phyloP scores from a whole-genome alignment of 768 basidiomycete genomes.

The Lanmaoa rubissima region DNA sequence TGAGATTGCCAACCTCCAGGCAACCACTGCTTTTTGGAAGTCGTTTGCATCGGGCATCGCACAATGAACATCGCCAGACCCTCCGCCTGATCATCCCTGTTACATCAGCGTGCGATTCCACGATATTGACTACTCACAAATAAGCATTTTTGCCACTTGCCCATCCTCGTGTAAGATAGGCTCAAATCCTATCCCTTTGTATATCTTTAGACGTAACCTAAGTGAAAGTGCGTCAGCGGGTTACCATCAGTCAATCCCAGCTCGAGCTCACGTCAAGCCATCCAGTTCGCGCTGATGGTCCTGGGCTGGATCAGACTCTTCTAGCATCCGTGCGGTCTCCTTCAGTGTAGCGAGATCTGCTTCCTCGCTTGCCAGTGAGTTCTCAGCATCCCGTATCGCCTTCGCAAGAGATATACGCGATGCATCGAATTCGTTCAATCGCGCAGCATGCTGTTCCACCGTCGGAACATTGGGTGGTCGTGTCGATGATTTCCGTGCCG shows the following conservation, averaged over 20 bases:
- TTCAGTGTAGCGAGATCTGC: constrained; percentile 67
- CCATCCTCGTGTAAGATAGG: constrained; percentile 57
- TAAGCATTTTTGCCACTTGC: constrained; percentile 55
- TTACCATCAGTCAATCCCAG: not conserved
- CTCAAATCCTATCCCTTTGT: constrained; percentile 70
- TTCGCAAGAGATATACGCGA: constrained; percentile 66
- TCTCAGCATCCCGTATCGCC: constrained; percentile 71
- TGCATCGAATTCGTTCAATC: constrained; percentile 63
- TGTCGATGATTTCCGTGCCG: constrained; percentile 67
- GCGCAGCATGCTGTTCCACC: constrained; percentile 55
- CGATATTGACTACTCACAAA: constrained; percentile 48
- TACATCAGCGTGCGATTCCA: not conserved
- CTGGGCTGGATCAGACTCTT: constrained; percentile 67
- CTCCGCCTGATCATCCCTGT: constrained; percentile 38
- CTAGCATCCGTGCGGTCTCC: constrained; percentile 57
- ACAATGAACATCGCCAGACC: constrained; percentile 42
- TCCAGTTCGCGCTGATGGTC: constrained; percentile 72
- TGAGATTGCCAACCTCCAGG: constrained; percentile 38
- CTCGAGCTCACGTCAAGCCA: constrained; percentile 55
- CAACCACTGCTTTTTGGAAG: constrained; percentile 28
- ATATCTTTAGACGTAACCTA: constrained; percentile 68
- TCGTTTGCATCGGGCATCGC: constrained; percentile 29
- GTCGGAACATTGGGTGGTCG: constrained; percentile 71
- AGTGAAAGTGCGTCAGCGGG: constrained; percentile 1
- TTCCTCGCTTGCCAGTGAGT: constrained; percentile 61